These are phyloP conservation scores for Picochlorum sp. DNA, from an alignment of 139 green algal species.

Conservation along the genomic window DNA sequence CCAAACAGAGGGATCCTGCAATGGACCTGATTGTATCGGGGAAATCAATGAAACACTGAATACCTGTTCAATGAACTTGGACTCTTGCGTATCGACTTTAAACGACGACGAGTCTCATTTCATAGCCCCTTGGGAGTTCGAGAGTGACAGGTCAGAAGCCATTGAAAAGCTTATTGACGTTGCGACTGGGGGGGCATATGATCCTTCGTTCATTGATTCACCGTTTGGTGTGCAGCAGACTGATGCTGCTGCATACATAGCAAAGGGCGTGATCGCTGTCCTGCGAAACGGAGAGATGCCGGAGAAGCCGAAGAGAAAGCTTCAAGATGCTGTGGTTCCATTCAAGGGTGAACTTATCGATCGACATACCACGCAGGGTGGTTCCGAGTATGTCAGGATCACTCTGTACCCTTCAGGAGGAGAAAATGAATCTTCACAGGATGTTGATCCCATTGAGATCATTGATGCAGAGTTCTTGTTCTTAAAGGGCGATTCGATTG, in stretches of 20 bases:
- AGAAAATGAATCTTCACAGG: slow-evolving; percentile 8
- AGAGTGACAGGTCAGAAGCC: slow-evolving; percentile 9
- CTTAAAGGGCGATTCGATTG: slow-evolving; percentile 32
- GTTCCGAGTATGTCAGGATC: slow-evolving; percentile 37
- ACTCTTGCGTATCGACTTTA: slow-evolving; percentile 37
- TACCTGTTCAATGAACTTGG: slow-evolving; percentile 27
- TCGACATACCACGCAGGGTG: slow-evolving; percentile 25
- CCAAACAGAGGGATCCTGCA: slow-evolving; percentile 8
- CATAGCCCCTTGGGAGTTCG: slow-evolving; percentile 35
- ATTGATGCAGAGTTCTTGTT: slow-evolving; percentile 59
- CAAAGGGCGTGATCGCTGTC: slow-evolving; percentile 19
- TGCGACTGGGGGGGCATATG: slow-evolving; percentile 22
- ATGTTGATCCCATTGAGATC: slow-evolving; percentile 18
- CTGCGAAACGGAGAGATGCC: slow-evolving; percentile 13
- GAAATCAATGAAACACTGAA: slow-evolving; percentile 51
- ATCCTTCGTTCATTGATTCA: neutral
- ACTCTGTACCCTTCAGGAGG: slow-evolving; percentile 7
- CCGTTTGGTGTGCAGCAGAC: slow-evolving; percentile 14
- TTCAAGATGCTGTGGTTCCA: neutral
- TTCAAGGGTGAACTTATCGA: slow-evolving; percentile 23
- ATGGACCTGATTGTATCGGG: slow-evolving; percentile 48
- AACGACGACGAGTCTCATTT: slow-evolving; percentile 58
- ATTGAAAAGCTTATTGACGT: slow-evolving; percentile 22
- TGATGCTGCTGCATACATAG: slow-evolving; percentile 33
- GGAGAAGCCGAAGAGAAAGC: slow-evolving; percentile 15